Conservation (phyloP, 257 asterid species). For the Thymus mandschuricus region DNA sequence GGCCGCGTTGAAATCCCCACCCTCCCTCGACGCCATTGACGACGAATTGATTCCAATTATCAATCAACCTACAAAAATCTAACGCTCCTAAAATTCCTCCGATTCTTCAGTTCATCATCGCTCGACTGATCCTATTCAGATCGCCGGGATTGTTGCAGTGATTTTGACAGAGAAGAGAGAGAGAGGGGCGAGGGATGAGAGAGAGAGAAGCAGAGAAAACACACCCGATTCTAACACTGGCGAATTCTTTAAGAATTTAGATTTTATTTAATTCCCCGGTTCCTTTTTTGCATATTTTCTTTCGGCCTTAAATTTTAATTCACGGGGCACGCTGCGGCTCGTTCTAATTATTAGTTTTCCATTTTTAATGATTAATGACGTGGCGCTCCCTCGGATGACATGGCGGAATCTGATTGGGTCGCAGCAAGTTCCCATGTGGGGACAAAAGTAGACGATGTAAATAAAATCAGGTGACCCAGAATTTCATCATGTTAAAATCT, state of each 20-base stretch:
- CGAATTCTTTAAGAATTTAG: constrained; percentile 15
- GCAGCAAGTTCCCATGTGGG: constrained; percentile 1
- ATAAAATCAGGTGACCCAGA: constrained; percentile 20
- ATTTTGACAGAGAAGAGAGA: constrained; percentile 26
- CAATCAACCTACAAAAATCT: neutral
- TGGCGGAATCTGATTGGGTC: constrained; percentile 26
- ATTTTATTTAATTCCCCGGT: constrained; percentile 20
- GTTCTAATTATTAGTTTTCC: constrained; percentile 7
- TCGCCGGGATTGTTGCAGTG: constrained; percentile 27
- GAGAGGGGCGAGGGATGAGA: constrained; percentile 7
- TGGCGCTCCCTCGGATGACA: constrained; percentile 8
- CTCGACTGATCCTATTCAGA: constrained; percentile 28
- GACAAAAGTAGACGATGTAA: constrained; percentile 35
- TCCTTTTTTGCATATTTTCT: neutral
- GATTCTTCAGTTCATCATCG: constrained; percentile 23
- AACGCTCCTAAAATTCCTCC: neutral
- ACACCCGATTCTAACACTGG: constrained; percentile 28
- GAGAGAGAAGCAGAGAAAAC: constrained; percentile 7
- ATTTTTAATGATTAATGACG: constrained; percentile 26
- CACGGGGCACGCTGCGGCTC: neutral
- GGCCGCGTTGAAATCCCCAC: constrained; percentile 8
- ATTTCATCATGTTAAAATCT: constrained; percentile 28
- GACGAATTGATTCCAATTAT: constrained; percentile 4
- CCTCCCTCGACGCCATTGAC: constrained; percentile 32
- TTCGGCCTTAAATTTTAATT: neutral